phyloP scores from a whole-genome alignment of 2,329 filamentous ascomycete species.

The Aspergillus ochraceus region DNA sequence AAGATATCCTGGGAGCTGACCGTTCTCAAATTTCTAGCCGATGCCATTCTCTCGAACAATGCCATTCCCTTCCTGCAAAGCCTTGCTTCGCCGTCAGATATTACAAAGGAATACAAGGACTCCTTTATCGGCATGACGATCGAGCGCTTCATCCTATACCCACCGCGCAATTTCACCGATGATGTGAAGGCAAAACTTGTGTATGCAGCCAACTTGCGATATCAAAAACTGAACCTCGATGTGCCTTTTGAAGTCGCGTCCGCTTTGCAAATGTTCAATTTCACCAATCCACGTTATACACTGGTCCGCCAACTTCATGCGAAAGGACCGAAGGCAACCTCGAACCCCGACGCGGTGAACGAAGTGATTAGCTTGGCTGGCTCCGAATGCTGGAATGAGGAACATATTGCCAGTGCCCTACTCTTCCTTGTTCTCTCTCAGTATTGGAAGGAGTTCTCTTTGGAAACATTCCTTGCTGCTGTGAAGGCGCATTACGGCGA shows the following conservation, averaged over 20 bases:
- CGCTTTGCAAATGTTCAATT: slow-evolving; percentile 46
- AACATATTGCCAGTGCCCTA: slow-evolving; percentile 78
- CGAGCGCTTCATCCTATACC: slow-evolving; percentile 83
- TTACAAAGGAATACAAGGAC: slow-evolving; percentile 65
- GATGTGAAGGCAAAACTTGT: slow-evolving; percentile 66
- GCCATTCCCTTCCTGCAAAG: slow-evolving; percentile 75
- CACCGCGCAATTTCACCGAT: slow-evolving; percentile 81
- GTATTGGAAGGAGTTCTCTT: slow-evolving; percentile 64
- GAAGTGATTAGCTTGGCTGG: slow-evolving; percentile 59
- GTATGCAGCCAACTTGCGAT: slow-evolving; percentile 67
- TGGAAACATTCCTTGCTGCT: slow-evolving; percentile 65
- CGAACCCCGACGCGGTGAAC: slow-evolving; percentile 68
- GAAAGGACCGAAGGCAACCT: slow-evolving; percentile 72
- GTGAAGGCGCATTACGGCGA: slow-evolving; percentile 56
- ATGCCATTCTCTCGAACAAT: slow-evolving; percentile 83
- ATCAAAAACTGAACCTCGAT: slow-evolving; percentile 57
- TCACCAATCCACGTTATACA: slow-evolving; percentile 43
- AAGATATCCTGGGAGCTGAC: slow-evolving; percentile 8
- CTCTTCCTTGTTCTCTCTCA: slow-evolving; percentile 67
- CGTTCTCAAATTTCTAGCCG: slow-evolving; percentile 56
- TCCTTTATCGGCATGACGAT: slow-evolving; percentile 76
- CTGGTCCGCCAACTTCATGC: slow-evolving; percentile 67
- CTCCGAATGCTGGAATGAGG: slow-evolving; percentile 69
- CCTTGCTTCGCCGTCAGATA: slow-evolving; percentile 64
- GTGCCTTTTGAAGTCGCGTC: slow-evolving; percentile 45